These are phyloP conservation scores for Pichia paraexigua DNA, from an alignment of 805 yeast species.

Conservation along the genomic window DNA sequence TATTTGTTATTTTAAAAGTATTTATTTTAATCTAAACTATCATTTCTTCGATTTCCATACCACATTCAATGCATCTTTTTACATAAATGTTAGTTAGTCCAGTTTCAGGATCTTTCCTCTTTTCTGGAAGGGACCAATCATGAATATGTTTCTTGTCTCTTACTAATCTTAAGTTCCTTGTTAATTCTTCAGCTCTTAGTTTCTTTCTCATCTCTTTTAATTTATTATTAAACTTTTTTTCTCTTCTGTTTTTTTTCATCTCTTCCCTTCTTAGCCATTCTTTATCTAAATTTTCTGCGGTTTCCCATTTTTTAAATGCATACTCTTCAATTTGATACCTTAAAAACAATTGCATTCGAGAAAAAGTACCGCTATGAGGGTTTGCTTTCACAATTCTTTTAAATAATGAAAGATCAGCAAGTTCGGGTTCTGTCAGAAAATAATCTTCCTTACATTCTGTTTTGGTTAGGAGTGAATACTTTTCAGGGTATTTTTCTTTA, in stretches of 20 bases:
- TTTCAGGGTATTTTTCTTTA: conserved; percentile 66
- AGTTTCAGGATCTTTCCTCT: conserved; percentile 18
- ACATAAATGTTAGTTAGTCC: conserved; percentile 31
- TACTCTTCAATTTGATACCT: conserved; percentile 89
- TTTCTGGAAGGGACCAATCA: conserved; percentile 57
- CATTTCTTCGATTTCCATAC: conserved; percentile 77
- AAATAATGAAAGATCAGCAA: conserved; percentile 59
- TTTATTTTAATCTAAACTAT: conserved; percentile 25
- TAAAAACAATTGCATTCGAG: conserved; percentile 86
- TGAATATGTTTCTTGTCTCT: conserved; percentile 53
- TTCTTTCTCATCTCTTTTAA: conserved; percentile 82
- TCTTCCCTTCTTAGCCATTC: conserved; percentile 86
- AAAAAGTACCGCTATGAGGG: conserved; percentile 84
- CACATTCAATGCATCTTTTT: conserved; percentile 71
- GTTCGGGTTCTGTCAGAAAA: conserved; percentile 86
- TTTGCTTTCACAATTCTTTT: conserved; percentile 83
- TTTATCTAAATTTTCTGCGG: conserved; percentile 77
- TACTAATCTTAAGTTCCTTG: conserved; percentile 58
- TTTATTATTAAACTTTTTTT: conserved; percentile 69
- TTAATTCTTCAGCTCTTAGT: conserved; percentile 86
- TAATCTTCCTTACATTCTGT: conserved; percentile 95
- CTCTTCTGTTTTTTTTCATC: conserved; percentile 62
- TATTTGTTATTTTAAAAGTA: neutral
- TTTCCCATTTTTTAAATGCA: conserved; percentile 93
- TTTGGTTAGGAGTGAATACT: conserved; percentile 83